Conservation (phyloP, 768 basidiomycete species). For the Termitomyces heimii region DNA sequence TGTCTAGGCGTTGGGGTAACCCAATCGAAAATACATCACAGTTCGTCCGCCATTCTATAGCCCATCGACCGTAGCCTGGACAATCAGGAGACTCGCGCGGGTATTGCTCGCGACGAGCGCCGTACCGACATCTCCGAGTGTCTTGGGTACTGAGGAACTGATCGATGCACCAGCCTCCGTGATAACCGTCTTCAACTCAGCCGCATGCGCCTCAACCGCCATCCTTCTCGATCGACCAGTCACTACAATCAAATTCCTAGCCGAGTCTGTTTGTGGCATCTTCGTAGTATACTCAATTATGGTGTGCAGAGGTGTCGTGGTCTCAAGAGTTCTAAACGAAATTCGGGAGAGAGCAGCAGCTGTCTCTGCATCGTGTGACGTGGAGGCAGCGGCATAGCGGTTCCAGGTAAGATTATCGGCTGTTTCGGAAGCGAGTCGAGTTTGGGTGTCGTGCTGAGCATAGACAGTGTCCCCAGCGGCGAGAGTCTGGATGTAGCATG, state of each 20-base stretch:
- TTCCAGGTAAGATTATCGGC: constrained; percentile 84
- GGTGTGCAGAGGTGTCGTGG: constrained; percentile 52
- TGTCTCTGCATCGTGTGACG: constrained; percentile 21
- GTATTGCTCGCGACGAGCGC: constrained; percentile 54
- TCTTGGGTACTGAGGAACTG: constrained; percentile 58
- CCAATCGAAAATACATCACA: background rate
- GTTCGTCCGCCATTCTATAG: background rate
- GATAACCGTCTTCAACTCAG: constrained; percentile 51
- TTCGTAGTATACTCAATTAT: constrained; percentile 37
- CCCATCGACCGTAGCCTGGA: constrained; percentile 29
- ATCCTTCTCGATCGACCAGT: constrained; percentile 72
- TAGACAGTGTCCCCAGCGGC: constrained; percentile 70
- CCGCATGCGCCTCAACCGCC: constrained; percentile 49
- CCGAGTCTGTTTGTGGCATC: constrained; percentile 20
- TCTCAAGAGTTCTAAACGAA: constrained; percentile 45
- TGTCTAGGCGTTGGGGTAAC: background rate
- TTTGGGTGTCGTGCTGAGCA: constrained; percentile 57
- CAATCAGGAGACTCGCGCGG: constrained; percentile 45
- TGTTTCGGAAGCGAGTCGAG: constrained; percentile 67
- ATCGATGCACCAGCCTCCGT: constrained; percentile 34
- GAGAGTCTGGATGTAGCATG: constrained; percentile 28
- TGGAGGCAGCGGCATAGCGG: constrained; percentile 39
- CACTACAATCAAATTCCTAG: constrained; percentile 55
- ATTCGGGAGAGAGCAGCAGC: constrained; percentile 42
- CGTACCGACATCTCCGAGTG: constrained; percentile 71